Conservation (phyloP, 257 asterid species). For the Ligustrum vulgare region DNA sequence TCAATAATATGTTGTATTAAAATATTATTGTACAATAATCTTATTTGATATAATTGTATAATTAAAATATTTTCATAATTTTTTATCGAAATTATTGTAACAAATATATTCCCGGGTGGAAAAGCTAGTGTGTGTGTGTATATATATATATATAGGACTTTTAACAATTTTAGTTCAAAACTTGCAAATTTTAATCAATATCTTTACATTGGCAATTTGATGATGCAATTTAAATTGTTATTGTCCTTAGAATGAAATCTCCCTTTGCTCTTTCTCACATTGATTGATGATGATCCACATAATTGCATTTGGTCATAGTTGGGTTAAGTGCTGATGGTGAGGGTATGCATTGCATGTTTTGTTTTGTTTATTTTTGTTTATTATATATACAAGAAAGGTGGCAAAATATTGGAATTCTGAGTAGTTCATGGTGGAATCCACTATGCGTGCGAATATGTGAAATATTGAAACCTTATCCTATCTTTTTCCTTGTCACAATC, state of each 20-base stretch:
- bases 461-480: constrained; percentile 20
- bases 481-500: constrained; percentile 49
- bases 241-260: not conserved
- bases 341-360: too few species aligned
- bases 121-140: too few species aligned
- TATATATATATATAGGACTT: constrained; percentile 20
- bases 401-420: constrained; percentile 25
- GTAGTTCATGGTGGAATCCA: constrained; percentile 24
- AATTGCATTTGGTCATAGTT: constrained; percentile 37
- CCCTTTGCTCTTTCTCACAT: constrained; percentile 13
- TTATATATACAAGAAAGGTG: too few species aligned
- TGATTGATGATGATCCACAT: constrained; percentile 18
- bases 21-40: too few species aligned
- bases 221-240: constrained; percentile 6
- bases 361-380: too few species aligned
- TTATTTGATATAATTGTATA: too few species aligned
- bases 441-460: constrained; percentile 16
- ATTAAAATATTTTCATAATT: too few species aligned
- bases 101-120: too few species aligned
- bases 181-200: not conserved
- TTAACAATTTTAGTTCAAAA: not conserved
- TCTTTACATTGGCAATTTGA: not conserved
- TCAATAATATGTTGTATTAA: too few species aligned
- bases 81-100: too few species aligned
- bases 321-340: too few species aligned